Conservation (phyloP, 2,329 filamentous ascomycete species). For the Colletotrichum sp. region DNA sequence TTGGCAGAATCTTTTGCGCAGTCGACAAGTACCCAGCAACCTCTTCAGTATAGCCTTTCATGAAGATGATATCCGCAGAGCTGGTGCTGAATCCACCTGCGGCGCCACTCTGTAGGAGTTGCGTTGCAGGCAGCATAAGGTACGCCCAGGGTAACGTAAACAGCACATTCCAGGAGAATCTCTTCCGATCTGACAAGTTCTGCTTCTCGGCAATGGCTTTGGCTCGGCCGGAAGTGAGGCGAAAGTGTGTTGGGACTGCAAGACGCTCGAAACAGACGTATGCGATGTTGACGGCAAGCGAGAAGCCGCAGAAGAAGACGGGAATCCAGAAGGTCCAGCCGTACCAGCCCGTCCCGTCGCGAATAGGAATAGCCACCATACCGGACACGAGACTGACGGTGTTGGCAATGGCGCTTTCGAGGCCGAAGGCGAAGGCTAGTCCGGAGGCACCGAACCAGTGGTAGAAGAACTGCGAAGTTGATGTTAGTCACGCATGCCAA, state of each 20-base stretch:
- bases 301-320: slow-evolving; percentile 23
- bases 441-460: slow-evolving; percentile 27
- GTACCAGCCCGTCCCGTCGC: slow-evolving; percentile 25
- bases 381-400: slow-evolving; percentile 25
- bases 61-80: slow-evolving; percentile 26
- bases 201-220: slow-evolving; percentile 10
- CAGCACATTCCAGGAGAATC: slow-evolving; percentile 23
- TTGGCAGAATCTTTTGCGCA: slow-evolving; percentile 22
- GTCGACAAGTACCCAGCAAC: slow-evolving; percentile 25
- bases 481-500: not conserved
- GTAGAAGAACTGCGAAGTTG: slow-evolving; percentile 23
- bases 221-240: slow-evolving; percentile 19
- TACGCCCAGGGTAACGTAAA: slow-evolving; percentile 23
- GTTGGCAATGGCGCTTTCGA: slow-evolving; percentile 25
- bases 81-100: slow-evolving; percentile 22
- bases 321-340: slow-evolving; percentile 28
- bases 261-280: slow-evolving; percentile 25
- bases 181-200: slow-evolving; percentile 2
- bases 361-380: slow-evolving; percentile 26
- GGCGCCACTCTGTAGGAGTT: slow-evolving; percentile 25
- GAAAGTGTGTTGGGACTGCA: slow-evolving; percentile 6
- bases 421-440: slow-evolving; percentile 25
- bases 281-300: slow-evolving; percentile 21
- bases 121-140: slow-evolving; percentile 26
- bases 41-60: slow-evolving; percentile 27